These are phyloP conservation scores for Neurospora sp. DNA, from an alignment of 2,329 filamentous ascomycete genomes.

Conservation along the genomic window DNA sequence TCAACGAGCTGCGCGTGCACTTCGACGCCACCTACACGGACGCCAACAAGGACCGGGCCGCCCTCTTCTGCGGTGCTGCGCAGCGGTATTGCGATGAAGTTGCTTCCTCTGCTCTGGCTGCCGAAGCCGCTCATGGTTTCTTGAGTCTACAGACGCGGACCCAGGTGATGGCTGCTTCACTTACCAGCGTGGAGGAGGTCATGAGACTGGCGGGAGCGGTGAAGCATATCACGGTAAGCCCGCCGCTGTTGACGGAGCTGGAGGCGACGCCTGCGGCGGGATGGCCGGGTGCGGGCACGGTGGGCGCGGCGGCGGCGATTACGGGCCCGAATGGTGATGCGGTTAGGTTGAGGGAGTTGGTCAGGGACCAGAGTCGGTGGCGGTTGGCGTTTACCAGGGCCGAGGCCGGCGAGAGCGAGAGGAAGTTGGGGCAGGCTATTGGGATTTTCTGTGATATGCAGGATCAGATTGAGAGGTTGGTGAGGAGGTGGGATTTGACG, in stretches of 20 bases:
- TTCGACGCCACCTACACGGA: constrained; percentile 44
- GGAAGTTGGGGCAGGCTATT: constrained; percentile 43
- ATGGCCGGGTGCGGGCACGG: constrained; percentile 19
- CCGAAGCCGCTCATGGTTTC: not conserved
- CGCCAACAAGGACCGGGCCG: constrained; percentile 30
- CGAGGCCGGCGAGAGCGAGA: constrained; percentile 35
- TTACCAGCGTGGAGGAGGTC: constrained; percentile 48
- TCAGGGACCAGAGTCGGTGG: constrained; percentile 36
- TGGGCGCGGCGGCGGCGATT: constrained; percentile 12
- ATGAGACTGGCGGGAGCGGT: constrained; percentile 43
- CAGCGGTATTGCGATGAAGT: constrained; percentile 39
- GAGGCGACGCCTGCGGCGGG: constrained; percentile 25
- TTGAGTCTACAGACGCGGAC: constrained; percentile 28
- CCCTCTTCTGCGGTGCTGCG: constrained; percentile 39
- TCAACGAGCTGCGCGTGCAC: constrained; percentile 55
- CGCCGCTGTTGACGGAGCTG: constrained; percentile 39
- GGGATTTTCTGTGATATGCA: constrained; percentile 50
- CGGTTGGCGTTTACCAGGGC: constrained; percentile 40
- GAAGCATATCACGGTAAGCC: constrained; percentile 49
- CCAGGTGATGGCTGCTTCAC: constrained; percentile 44
- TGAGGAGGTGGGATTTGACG: constrained; percentile 2
- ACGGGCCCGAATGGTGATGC: not conserved
- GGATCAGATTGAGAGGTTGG: constrained; percentile 34
- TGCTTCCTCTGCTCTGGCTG: not conserved
- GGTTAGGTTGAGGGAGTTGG: constrained; percentile 11